phyloP scores from a whole-genome alignment of 371 early-diverging fungal genomes.

The Funneliformis caledonium region DNA sequence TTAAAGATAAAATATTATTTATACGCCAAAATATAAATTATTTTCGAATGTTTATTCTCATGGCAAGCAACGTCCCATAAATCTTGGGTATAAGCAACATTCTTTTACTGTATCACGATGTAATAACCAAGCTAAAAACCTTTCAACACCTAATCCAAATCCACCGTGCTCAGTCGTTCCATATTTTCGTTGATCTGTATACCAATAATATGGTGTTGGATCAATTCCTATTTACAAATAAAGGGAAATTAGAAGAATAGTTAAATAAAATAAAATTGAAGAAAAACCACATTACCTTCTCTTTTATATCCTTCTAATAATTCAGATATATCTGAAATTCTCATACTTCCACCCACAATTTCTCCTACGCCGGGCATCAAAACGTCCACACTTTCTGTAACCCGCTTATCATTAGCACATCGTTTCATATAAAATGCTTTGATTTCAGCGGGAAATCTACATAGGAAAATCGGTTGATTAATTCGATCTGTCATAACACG shows the following conservation, averaged over 20 bases:
- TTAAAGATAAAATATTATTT: neutral
- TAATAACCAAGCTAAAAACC: slow-evolving; percentile 98
- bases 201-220: slow-evolving; percentile 98
- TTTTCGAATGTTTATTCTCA: slow-evolving; percentile 47
- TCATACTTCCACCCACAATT: slow-evolving; percentile 99
- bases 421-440: slow-evolving; percentile 99
- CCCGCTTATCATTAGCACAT: slow-evolving; percentile 76
- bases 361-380: slow-evolving; percentile 99
- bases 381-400: slow-evolving; percentile 98
- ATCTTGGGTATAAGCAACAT: slow-evolving; percentile 96
- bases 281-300: slow-evolving; percentile 65
- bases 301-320: slow-evolving; percentile 94
- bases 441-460: slow-evolving; percentile 97
- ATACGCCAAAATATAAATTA: neutral
- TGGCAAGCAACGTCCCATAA: slow-evolving; percentile 88
- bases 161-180: slow-evolving; percentile 99
- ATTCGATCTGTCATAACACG: slow-evolving; percentile 98
- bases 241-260: neutral
- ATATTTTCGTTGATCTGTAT: slow-evolving; percentile 98
- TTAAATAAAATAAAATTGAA: neutral
- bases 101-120: slow-evolving; percentile 95
- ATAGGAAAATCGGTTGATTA: slow-evolving; percentile 95
- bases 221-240: slow-evolving; percentile 64
- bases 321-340: slow-evolving; percentile 90
- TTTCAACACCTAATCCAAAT: slow-evolving; percentile 99